A percentile compares a stretch with the other conserved stretches of the same genome.
Conservation (phyloP, 1,284 basidiomycete species). For the Moesziomyces sp. region DNA sequence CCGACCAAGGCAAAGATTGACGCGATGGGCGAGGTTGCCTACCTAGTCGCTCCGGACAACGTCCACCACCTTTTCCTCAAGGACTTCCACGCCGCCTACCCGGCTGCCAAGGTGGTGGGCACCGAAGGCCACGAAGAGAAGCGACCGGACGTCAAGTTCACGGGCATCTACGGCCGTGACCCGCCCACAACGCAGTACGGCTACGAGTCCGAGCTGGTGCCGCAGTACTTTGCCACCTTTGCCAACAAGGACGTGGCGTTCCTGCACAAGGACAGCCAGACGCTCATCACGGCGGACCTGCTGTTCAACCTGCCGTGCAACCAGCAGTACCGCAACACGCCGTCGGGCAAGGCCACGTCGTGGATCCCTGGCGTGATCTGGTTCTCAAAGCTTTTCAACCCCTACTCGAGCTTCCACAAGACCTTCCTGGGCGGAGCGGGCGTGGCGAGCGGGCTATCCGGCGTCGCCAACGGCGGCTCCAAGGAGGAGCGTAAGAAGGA, state of each 20-base stretch:
- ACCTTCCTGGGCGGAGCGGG: slow-evolving; percentile 46
- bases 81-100: slow-evolving; percentile 54
- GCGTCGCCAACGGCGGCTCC: slow-evolving; percentile 66
- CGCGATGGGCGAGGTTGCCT: slow-evolving; percentile 77
- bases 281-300: slow-evolving; percentile 86
- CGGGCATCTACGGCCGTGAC: slow-evolving; percentile 58
- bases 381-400: slow-evolving; percentile 46
- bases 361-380: slow-evolving; percentile 55
- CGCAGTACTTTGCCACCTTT: slow-evolving; percentile 79
- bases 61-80: slow-evolving; percentile 71
- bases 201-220: slow-evolving; percentile 52
- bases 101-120: slow-evolving; percentile 68
- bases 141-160: slow-evolving; percentile 69
- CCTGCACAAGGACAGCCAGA: slow-evolving; percentile 80
- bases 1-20: slow-evolving; percentile 77
- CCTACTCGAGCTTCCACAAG: slow-evolving; percentile 41
- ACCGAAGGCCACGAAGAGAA: slow-evolving; percentile 69
- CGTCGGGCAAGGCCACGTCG: slow-evolving; percentile 35
- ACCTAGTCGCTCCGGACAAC: slow-evolving; percentile 70
- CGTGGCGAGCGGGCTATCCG: slow-evolving; percentile 36
- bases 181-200: slow-evolving; percentile 41
- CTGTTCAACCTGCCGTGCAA: slow-evolving; percentile 86
- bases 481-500: slow-evolving; percentile 43
- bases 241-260: slow-evolving; percentile 89
- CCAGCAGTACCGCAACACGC: slow-evolving; percentile 74